These are phyloP conservation scores for Aspergillus hancockii DNA, from an alignment of 495 filamentous ascomycete species.

Conservation along the genomic window DNA sequence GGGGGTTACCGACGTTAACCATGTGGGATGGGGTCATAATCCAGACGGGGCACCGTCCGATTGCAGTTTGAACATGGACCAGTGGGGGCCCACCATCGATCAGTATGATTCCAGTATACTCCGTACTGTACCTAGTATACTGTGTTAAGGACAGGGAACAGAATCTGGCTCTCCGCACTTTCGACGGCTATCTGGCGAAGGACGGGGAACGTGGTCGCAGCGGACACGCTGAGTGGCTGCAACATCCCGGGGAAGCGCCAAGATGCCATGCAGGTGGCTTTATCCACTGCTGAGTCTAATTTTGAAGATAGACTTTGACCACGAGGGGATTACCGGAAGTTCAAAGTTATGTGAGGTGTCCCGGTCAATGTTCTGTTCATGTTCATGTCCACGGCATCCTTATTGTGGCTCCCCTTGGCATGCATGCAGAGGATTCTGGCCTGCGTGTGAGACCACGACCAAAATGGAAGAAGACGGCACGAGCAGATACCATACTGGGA, in stretches of 20 bases:
- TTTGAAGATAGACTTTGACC: background rate
- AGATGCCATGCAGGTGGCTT: background rate
- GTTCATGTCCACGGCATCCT: background rate
- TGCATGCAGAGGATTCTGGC: background rate
- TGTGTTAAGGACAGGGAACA: background rate
- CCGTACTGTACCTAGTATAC: too few relatives aligned
- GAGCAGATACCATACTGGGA: background rate
- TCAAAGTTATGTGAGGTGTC: background rate
- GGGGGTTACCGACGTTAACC: too few relatives aligned
- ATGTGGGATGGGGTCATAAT: too few relatives aligned
- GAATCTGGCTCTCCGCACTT: conserved; percentile 3
- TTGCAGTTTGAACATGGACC: background rate
- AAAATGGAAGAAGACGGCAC: background rate
- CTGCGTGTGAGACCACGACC: background rate
- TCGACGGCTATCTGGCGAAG: background rate
- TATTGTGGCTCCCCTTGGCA: background rate
- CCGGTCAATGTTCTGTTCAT: background rate
- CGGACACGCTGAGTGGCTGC: conserved; percentile 2
- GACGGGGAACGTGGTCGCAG: conserved; percentile 9
- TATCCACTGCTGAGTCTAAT: background rate
- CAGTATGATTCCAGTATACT: background rate
- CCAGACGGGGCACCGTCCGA: background rate
- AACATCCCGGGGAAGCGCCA: background rate
- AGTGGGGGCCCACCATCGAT: background rate
- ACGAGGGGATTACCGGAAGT: background rate